A percentile compares a stretch with the other conserved stretches of the same genome.
Conservation (phyloP, 306 rosid genomes). For the Rubus parviflorus region DNA sequence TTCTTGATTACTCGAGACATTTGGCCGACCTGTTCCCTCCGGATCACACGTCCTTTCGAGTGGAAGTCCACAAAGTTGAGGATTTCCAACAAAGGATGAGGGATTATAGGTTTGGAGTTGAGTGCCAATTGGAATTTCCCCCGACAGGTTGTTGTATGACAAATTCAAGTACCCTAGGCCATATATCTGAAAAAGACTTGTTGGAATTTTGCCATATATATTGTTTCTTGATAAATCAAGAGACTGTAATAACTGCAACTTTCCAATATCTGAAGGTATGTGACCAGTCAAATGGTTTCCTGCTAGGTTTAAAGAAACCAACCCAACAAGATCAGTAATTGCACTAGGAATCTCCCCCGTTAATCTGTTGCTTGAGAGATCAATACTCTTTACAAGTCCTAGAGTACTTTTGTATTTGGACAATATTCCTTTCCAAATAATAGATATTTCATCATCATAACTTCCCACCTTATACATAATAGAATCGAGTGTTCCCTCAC, state of each 20-base stretch:
- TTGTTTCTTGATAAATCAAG: conserved; percentile 35
- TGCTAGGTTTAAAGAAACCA: conserved; percentile 12
- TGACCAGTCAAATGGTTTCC: conserved; percentile 26
- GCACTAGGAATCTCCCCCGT: conserved; percentile 26
- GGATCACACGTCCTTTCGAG: too few relatives aligned
- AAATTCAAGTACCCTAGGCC: background rate
- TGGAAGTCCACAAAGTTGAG: background rate
- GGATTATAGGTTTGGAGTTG: background rate
- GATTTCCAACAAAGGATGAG: background rate
- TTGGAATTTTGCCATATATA: conserved; percentile 31
- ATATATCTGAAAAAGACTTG: conserved; percentile 5
- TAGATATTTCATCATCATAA: background rate
- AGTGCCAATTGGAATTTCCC: conserved; percentile 10
- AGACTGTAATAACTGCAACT: background rate
- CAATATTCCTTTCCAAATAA: conserved; percentile 12
- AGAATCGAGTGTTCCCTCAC: too few relatives aligned
- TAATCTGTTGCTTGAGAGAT: conserved; percentile 35
- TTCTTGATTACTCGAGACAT: too few relatives aligned
- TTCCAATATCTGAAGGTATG: conserved; percentile 24
- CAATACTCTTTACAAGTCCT: conserved; percentile 10
- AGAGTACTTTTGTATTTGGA: background rate
- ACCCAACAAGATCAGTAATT: background rate
- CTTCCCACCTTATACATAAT: too few relatives aligned
- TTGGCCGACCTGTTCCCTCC: too few relatives aligned
- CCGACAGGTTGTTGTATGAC: conserved; percentile 28